phyloP scores from a whole-genome alignment of 2,329 filamentous ascomycete species.

The Fusarium humuli region DNA sequence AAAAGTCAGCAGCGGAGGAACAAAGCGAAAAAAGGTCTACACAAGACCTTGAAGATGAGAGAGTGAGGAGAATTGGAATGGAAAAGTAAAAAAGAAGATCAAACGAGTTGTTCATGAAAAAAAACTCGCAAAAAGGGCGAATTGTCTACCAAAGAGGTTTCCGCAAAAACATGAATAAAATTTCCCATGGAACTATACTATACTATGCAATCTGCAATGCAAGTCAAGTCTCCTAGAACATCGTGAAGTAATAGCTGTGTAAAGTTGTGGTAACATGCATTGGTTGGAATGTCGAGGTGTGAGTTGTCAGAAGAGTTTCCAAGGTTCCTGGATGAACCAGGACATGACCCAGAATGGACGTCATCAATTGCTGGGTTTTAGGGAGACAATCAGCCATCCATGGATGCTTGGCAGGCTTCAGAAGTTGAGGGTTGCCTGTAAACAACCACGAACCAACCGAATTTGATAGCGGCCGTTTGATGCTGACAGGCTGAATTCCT shows the following conservation, averaged over 20 bases:
- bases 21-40: slow-evolving; percentile 14
- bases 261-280: background rate
- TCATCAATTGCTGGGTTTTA: slow-evolving; percentile 18
- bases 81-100: slow-evolving; percentile 26
- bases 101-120: slow-evolving; percentile 38
- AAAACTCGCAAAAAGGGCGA: slow-evolving; percentile 46
- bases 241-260: slow-evolving; percentile 8
- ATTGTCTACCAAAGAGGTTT: slow-evolving; percentile 38
- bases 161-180: slow-evolving; percentile 48
- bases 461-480: slow-evolving; percentile 23
- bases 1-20: slow-evolving; percentile 40
- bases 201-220: slow-evolving; percentile 14
- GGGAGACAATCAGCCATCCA: background rate
- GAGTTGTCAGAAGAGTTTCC: slow-evolving; percentile 23
- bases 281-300: slow-evolving; percentile 22
- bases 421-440: slow-evolving; percentile 17
- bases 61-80: background rate
- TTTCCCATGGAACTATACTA: slow-evolving; percentile 12
- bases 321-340: slow-evolving; percentile 31
- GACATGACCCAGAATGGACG: slow-evolving; percentile 36
- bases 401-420: background rate
- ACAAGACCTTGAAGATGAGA: background rate
- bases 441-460: slow-evolving; percentile 22
- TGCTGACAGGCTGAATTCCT: slow-evolving; percentile 17
- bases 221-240: background rate